Evolutionary conservation across 225 moss, liverwort and hornwort genomes (phyloP).

Genomic region (Polytrichum commune): DNA sequence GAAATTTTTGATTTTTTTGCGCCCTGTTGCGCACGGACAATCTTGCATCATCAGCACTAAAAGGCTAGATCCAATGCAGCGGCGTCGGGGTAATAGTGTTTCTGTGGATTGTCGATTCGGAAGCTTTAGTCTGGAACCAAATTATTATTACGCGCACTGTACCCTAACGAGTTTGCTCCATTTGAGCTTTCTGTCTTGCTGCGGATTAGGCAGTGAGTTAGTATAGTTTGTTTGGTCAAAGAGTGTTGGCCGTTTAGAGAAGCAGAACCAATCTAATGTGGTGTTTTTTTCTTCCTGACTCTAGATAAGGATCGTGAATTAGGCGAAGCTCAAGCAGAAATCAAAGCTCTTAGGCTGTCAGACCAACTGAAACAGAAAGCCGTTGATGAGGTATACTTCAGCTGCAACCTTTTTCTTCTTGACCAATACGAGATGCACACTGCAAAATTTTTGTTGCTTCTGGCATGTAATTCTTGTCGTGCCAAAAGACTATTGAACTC

Average conservation of each 20-base stretch:
- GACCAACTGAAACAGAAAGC: conserved; percentile 63
- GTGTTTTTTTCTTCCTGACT: conserved; percentile 10
- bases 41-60: background rate
- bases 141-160: too few relatives aligned
- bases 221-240: background rate
- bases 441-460: background rate
- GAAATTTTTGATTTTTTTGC: background rate
- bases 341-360: conserved; percentile 58
- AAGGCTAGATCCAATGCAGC: background rate
- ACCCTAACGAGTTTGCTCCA: background rate
- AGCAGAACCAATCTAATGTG: conserved; percentile 20
- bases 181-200: background rate
- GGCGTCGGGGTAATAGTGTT: background rate
- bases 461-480: too few relatives aligned
- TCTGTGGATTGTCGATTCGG: too few relatives aligned
- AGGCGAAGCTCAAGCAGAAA: conserved; percentile 60
- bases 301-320: conserved; percentile 62
- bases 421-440: conserved; percentile 3
- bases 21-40: background rate
- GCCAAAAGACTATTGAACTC: background rate
- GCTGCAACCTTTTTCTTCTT: background rate
- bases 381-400: conserved; percentile 47
- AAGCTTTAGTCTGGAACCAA: too few relatives aligned
- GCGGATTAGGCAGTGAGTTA: background rate
- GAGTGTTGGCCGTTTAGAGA: conserved; percentile 7